phyloP scores from a whole-genome alignment of 1,284 basidiomycete species.

The Ceratobasidium theobromae region DNA sequence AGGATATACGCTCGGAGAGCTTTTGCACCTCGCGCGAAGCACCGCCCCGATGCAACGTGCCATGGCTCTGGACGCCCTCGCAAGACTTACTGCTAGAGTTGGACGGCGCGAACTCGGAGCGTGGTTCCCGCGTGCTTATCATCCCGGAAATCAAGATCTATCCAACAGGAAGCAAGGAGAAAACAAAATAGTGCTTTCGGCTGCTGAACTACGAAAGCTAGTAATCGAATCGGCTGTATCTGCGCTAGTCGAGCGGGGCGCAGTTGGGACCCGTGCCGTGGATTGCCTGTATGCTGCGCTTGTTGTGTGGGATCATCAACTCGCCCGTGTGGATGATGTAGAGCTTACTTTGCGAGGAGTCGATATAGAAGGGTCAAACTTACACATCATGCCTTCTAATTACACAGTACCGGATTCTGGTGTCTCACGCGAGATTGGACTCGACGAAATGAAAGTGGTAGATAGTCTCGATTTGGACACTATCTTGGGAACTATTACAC shows the following conservation, averaged over 20 bases:
- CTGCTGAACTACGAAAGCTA: conserved; percentile 52
- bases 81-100: conserved; percentile 55
- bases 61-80: conserved; percentile 76
- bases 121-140: not conserved
- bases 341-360: conserved; percentile 46
- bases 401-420: conserved; percentile 8
- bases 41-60: conserved; percentile 83
- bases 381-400: conserved; percentile 30
- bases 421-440: not conserved
- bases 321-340: conserved; percentile 59
- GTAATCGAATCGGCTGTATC: conserved; percentile 66
- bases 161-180: conserved; percentile 38
- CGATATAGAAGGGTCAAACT: not conserved
- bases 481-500: conserved; percentile 3
- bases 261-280: conserved; percentile 63
- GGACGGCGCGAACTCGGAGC: conserved; percentile 36
- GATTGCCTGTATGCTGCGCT: conserved; percentile 43
- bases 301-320: conserved; percentile 65
- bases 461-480: conserved; percentile 1
- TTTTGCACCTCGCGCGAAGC: conserved; percentile 80
- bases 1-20: conserved; percentile 86
- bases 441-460: conserved; percentile 37
- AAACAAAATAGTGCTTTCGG: conserved; percentile 24
- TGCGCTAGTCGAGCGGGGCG: conserved; percentile 65
- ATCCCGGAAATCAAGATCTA: not conserved